Percentiles rank a stretch among this genome's conserved stretches.
These are phyloP conservation scores for Coemansia sp. DNA, from an alignment of 192 early-diverging fungal genomes.

Conservation along the genomic window DNA sequence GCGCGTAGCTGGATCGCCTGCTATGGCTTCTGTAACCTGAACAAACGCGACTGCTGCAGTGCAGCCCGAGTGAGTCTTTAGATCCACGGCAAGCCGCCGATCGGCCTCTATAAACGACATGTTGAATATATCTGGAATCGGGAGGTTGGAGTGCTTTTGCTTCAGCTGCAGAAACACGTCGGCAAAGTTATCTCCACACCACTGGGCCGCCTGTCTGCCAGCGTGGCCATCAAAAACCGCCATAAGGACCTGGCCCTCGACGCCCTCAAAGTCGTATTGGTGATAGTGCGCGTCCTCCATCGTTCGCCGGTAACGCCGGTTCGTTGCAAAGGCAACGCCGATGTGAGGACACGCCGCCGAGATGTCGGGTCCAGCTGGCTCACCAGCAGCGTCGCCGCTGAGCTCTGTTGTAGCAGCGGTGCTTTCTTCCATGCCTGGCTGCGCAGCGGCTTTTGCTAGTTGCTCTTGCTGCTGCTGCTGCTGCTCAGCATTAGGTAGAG, in stretches of 20 bases:
- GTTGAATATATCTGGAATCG: constrained; percentile 84
- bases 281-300: constrained; percentile 98
- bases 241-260: constrained; percentile 86
- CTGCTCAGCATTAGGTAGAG: constrained; percentile 9
- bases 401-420: constrained; percentile 12
- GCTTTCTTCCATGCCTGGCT: neutral
- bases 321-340: constrained; percentile 58
- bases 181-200: constrained; percentile 90
- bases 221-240: constrained; percentile 99
- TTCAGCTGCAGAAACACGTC: constrained; percentile 70
- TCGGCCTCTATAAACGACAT: constrained; percentile 83
- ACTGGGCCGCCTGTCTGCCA: constrained; percentile 92
- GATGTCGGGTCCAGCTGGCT: constrained; percentile 4
- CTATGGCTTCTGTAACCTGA: constrained; percentile 19
- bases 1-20: constrained; percentile 12
- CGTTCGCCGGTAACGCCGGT: constrained; percentile 87
- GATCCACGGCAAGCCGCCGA: constrained; percentile 73
- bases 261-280: constrained; percentile 80
- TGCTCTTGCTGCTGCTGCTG: too few relatives aligned
- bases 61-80: constrained; percentile 86
- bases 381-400: neutral
- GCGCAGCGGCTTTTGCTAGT: neutral
- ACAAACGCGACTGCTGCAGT: constrained; percentile 89
- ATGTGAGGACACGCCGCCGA: constrained; percentile 22
- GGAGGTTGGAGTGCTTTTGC: constrained; percentile 52